Percentiles rank a stretch among this genome's conserved stretches.
Conservation (phyloP, 148 eudicot species). For the Gaultheria prostrata region DNA sequence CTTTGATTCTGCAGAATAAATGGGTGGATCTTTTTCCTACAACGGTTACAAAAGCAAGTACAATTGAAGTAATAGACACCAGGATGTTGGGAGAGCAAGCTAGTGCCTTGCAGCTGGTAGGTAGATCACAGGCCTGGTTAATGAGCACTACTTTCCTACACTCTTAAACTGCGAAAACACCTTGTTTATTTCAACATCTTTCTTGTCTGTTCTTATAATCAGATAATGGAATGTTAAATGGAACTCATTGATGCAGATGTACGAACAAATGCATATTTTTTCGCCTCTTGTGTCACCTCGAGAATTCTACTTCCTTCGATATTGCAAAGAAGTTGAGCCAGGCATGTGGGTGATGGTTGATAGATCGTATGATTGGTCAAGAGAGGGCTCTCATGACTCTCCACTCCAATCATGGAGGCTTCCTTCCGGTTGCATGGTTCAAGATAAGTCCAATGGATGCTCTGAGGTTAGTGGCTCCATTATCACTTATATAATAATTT, state of each 20-base stretch:
- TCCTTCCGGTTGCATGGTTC: constrained; percentile 66
- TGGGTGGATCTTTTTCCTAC: constrained; percentile 56
- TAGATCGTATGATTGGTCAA: constrained; percentile 38
- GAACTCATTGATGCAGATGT: constrained; percentile 36
- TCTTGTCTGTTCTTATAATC: background rate
- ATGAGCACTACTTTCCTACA: background rate
- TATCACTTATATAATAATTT: background rate
- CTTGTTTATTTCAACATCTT: background rate
- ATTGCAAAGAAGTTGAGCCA: constrained; percentile 37
- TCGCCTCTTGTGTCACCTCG: constrained; percentile 47
- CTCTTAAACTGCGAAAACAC: background rate
- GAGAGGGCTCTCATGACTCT: constrained; percentile 14
- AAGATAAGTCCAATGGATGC: constrained; percentile 36
- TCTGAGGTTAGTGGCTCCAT: constrained; percentile 27
- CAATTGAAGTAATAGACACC: constrained; percentile 30
- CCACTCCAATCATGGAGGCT: constrained; percentile 40
- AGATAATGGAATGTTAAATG: background rate
- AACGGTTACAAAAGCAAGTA: constrained; percentile 41
- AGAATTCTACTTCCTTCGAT: constrained; percentile 43
- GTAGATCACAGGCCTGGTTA: background rate
- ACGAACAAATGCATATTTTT: constrained; percentile 42
- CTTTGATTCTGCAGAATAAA: constrained; percentile 39
- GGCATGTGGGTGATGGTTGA: constrained; percentile 44
- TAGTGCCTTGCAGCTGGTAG: constrained; percentile 47
- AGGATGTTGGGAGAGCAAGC: constrained; percentile 30